Conservation (phyloP, 2,329 filamentous ascomycete genomes). For the Penicillium sp. region DNA sequence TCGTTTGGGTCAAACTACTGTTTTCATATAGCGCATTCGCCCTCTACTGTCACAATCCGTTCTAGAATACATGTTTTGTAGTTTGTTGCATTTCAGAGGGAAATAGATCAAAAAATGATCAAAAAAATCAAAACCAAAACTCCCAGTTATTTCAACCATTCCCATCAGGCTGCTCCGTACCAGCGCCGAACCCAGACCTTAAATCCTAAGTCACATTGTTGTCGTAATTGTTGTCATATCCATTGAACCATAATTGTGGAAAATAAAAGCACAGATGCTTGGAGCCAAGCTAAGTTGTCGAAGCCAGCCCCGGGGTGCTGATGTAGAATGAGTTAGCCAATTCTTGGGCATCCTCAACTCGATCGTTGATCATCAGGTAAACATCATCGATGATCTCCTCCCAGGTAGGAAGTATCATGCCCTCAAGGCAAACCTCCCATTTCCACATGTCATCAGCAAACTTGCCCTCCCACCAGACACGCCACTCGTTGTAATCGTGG, state of each 20-base stretch:
- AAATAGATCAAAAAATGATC: background rate
- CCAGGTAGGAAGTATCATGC: slow-evolving; percentile 29
- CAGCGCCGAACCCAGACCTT: background rate
- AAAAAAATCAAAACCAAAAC: background rate
- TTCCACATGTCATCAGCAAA: slow-evolving; percentile 29
- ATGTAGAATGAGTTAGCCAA: slow-evolving; percentile 10
- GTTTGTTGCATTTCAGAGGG: background rate
- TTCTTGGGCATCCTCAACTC: slow-evolving; percentile 28
- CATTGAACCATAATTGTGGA: background rate
- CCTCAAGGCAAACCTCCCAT: slow-evolving; percentile 28
- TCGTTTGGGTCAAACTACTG: background rate
- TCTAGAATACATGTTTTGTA: background rate
- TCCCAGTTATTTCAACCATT: background rate
- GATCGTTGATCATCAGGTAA: slow-evolving; percentile 23
- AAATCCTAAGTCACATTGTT: background rate
- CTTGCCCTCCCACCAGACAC: slow-evolving; percentile 25
- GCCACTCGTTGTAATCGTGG: slow-evolving; percentile 21
- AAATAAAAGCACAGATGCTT: background rate
- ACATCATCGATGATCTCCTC: slow-evolving; percentile 29
- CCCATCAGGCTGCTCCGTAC: background rate
- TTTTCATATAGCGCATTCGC: background rate
- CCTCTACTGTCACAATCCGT: background rate
- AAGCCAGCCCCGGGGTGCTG: background rate
- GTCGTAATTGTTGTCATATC: background rate
- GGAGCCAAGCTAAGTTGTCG: background rate